These are phyloP conservation scores for Cladorrhinum sp. DNA, from an alignment of 2,329 filamentous ascomycete species.

Conservation along the genomic window DNA sequence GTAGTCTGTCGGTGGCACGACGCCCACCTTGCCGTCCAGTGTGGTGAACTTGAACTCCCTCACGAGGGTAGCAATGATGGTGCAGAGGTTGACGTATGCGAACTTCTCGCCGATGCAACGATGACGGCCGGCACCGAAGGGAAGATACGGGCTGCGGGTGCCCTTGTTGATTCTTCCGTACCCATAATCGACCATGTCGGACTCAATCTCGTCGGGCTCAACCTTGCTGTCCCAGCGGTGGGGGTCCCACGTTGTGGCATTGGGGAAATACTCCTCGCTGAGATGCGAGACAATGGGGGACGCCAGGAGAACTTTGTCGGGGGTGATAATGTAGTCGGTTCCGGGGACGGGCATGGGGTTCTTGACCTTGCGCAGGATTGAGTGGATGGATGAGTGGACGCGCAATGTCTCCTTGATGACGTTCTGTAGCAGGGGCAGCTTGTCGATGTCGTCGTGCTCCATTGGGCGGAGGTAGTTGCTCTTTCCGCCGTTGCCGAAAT, in stretches of 20 bases:
- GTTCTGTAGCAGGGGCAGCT: slow-evolving; percentile 75
- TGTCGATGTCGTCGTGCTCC: slow-evolving; percentile 71
- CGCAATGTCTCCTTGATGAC: slow-evolving; percentile 90
- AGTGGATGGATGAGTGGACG: slow-evolving; percentile 92
- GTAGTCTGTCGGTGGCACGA: slow-evolving; percentile 64
- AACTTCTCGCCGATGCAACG: slow-evolving; percentile 97
- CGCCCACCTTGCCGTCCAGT: slow-evolving; percentile 62
- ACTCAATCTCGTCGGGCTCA: slow-evolving; percentile 39
- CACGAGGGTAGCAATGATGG: slow-evolving; percentile 74
- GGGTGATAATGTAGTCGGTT: slow-evolving; percentile 78
- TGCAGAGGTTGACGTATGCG: slow-evolving; percentile 85
- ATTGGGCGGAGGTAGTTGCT: slow-evolving; percentile 64
- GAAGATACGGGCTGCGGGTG: slow-evolving; percentile 82
- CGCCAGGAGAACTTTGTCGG: slow-evolving; percentile 75
- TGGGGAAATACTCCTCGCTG: slow-evolving; percentile 72
- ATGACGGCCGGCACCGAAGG: slow-evolving; percentile 89
- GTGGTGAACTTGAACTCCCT: slow-evolving; percentile 78
- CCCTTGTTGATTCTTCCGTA: slow-evolving; percentile 93
- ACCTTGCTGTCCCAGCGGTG: slow-evolving; percentile 76
- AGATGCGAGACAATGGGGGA: slow-evolving; percentile 78
- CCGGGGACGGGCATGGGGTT: slow-evolving; percentile 78
- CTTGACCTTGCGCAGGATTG: slow-evolving; percentile 89
- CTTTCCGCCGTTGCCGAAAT: slow-evolving; percentile 54
- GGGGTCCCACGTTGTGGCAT: slow-evolving; percentile 80
- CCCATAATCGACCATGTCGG: slow-evolving; percentile 85